Percentiles rank a stretch among this genome's conserved stretches.
phyloP scores from a whole-genome alignment of 2,329 filamentous ascomycete species.

The Arachnopeziza araneosa region DNA sequence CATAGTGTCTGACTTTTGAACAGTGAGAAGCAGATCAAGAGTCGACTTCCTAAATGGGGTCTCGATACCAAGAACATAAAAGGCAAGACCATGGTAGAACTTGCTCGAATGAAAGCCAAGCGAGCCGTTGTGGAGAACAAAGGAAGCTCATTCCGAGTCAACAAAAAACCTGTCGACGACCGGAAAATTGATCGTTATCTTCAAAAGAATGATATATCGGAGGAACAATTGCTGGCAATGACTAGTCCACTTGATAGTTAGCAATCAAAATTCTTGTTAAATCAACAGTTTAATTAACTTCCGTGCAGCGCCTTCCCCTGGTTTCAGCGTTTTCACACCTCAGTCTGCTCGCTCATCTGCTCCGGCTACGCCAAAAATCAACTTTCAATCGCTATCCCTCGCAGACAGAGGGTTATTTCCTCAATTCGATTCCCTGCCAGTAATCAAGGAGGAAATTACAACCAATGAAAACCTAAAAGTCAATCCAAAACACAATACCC shows the following conservation, averaged over 20 bases:
- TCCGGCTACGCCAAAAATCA: background rate
- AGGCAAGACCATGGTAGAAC: background rate
- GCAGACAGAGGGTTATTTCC: too few relatives aligned
- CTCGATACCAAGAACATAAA: conserved; percentile 8
- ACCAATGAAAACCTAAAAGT: too few relatives aligned
- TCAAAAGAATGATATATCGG: conserved; percentile 11
- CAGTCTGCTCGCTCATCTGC: background rate
- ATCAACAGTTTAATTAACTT: background rate
- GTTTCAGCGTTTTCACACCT: conserved; percentile 7
- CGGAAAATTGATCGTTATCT: conserved; percentile 7
- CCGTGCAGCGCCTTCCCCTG: background rate
- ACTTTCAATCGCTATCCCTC: conserved; percentile 3
- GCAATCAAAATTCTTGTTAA: background rate
- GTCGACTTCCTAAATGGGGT: conserved; percentile 7
- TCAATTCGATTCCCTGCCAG: too few relatives aligned
- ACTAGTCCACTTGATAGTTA: conserved; percentile 6
- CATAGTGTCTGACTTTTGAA: background rate
- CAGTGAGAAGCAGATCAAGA: conserved; percentile 10
- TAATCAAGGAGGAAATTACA: too few relatives aligned
- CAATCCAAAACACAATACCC: too few relatives aligned
- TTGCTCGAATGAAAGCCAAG: conserved; percentile 3
- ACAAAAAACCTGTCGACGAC: conserved; percentile 4
- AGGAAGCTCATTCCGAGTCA: conserved; percentile 5
- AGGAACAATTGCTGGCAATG: conserved; percentile 11
- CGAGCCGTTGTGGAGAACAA: conserved; percentile 1